Evolutionary conservation across 139 green algal genomes (phyloP), one percentile per base, ranked within the genome.

Genomic region (Parachlorella kessleri): DNA sequence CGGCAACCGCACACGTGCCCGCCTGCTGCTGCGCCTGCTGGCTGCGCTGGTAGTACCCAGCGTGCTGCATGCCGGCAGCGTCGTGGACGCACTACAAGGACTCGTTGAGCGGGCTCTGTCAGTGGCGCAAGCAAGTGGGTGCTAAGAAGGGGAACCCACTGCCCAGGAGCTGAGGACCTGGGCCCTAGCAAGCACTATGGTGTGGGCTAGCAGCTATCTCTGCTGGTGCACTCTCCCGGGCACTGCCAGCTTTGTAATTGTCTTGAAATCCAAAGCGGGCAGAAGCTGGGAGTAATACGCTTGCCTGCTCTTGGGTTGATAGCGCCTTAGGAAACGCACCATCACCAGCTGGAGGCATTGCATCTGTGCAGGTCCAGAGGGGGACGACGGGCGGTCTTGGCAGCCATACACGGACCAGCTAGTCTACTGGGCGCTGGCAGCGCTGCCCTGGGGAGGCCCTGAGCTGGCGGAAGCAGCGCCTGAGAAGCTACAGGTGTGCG

Each of bases 331-430:
- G n/a, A n/a, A n/a, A n/a, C n/a, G n/a, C n/a, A n/a, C n/a, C n/a
- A n/a, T n/a, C n/a, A n/a, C n/a, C n/a, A n/a, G n/a, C n/a, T n/a
- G n/a, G n/a, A n/a, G n/a, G n/a, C n/a, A n/a, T n/a, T n/a, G n/a
- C n/a, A n/a, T n/a, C n/a, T 28, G 14, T n/a, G 41, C 66, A 81
- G 76, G 66, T 33, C 55, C 77, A 0, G 68, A 55, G n/a, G 77
- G 70, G 33, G 70, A 79, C 76, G 70, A 63, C 40, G 86, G 87
- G 5, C 70, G 84, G n/a, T 63, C 72, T 0, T 93, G 90, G 85
- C 94, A 97, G 89, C 93, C 93, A 0, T 96, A 91, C 76, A 72
- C 84, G 2, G 94, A 98, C 80, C 80, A 81, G 36, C 73, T 97
- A 70, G 89, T 95, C 53, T 88, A 90, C 72, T 26, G 32, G 4